These are phyloP conservation scores for Scheffersomyces parashehatae DNA, from an alignment of 1,139 yeast species.

Conservation along the genomic window DNA sequence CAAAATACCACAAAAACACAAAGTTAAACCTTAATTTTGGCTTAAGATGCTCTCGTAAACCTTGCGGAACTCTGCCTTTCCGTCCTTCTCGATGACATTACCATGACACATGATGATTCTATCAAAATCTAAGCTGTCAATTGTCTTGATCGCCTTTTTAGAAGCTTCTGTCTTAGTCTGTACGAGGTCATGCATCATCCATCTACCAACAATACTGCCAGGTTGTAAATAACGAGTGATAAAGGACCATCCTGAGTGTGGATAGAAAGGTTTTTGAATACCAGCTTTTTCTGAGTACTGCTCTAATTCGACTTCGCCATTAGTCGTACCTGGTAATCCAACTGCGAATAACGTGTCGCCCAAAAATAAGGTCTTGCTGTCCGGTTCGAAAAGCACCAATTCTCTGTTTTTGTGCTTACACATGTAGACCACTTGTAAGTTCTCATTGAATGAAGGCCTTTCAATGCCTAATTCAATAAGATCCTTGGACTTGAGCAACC, in stretches of 20 bases:
- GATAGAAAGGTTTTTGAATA: constrained; percentile 26
- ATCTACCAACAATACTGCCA: constrained; percentile 33
- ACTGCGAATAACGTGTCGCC: constrained; percentile 62
- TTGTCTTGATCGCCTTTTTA: constrained; percentile 29
- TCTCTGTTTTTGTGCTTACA: constrained; percentile 59
- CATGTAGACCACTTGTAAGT: constrained; percentile 55
- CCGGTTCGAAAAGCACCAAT: constrained; percentile 49
- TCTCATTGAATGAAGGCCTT: constrained; percentile 29
- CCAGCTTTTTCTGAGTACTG: constrained; percentile 49
- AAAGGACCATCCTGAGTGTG: constrained; percentile 43
- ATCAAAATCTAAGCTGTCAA: constrained; percentile 49
- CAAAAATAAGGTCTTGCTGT: constrained; percentile 48
- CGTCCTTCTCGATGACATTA: constrained; percentile 47
- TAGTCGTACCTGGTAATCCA: constrained; percentile 18
- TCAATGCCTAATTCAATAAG: constrained; percentile 27
- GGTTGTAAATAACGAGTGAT: constrained; percentile 41
- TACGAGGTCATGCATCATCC: constrained; percentile 25
- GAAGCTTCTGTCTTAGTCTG: constrained; percentile 10
- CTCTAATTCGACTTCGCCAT: constrained; percentile 20
- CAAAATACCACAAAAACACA: too few relatives aligned
- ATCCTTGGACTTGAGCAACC: constrained; percentile 18
- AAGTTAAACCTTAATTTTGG: not conserved
- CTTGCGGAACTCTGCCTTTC: constrained; percentile 30
- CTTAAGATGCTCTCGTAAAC: constrained; percentile 5
- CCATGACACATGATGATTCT: constrained; percentile 62